A percentile compares a stretch with the other conserved stretches of the same genome.
Evolutionary conservation across 2,329 filamentous ascomycete species (phyloP).

Genomic region (Botryotinia convoluta): DNA sequence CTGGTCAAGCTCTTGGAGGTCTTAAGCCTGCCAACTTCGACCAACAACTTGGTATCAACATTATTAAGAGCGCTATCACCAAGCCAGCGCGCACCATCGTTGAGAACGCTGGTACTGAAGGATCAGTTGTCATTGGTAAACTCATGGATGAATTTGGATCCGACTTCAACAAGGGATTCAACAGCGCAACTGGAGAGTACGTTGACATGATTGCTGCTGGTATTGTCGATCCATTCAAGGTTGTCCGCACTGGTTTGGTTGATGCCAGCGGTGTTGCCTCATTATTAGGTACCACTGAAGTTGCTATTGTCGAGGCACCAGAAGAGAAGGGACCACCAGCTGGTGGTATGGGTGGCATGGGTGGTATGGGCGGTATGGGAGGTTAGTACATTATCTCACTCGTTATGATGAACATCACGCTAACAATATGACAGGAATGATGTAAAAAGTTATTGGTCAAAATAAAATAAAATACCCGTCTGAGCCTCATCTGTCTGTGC

Average conservation of each 20-base stretch:
- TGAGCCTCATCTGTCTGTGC: slow-evolving; percentile 21
- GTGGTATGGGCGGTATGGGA: slow-evolving; percentile 52
- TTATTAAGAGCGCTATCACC: slow-evolving; percentile 97
- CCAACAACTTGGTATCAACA: slow-evolving; percentile 96
- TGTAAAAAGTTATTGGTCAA: slow-evolving; percentile 34
- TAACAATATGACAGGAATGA: slow-evolving; percentile 34
- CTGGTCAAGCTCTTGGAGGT: slow-evolving; percentile 77
- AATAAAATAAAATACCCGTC: slow-evolving; percentile 35
- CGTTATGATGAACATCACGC: neutral
- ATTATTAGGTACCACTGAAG: slow-evolving; percentile 94
- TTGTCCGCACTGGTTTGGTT: slow-evolving; percentile 91
- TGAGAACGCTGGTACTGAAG: slow-evolving; percentile 95
- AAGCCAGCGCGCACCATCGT: slow-evolving; percentile 92
- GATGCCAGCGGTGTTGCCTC: slow-evolving; percentile 96
- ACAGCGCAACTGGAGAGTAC: slow-evolving; percentile 95
- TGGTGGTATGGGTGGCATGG: slow-evolving; percentile 68
- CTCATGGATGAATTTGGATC: slow-evolving; percentile 86
- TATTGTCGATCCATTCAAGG: slow-evolving; percentile 99
- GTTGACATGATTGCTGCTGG: slow-evolving; percentile 96
- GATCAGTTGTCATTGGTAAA: slow-evolving; percentile 95
- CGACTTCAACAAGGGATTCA: slow-evolving; percentile 98
- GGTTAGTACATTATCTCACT: slow-evolving; percentile 28
- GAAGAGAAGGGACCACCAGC: slow-evolving; percentile 74
- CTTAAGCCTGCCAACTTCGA: slow-evolving; percentile 95
- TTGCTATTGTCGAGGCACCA: slow-evolving; percentile 95